phyloP scores from a whole-genome alignment of 2,329 filamentous ascomycete genomes.

The Hymenoscyphus repandus region DNA sequence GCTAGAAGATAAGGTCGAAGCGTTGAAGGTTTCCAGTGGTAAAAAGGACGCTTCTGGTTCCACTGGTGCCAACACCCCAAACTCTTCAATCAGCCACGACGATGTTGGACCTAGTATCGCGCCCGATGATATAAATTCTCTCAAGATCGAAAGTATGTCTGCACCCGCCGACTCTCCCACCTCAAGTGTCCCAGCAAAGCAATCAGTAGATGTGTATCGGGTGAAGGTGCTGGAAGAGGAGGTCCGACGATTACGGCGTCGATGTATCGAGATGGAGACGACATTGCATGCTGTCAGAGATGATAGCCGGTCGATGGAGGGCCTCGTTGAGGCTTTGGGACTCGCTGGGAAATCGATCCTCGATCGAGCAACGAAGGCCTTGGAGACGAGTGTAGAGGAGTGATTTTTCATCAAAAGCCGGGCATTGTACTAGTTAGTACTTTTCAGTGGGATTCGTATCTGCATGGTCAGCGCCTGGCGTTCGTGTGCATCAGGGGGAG shows the following conservation, averaged over 20 bases:
- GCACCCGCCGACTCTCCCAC: conserved; percentile 1
- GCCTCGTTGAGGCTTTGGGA: conserved; percentile 20
- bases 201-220: conserved; percentile 8
- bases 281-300: conserved; percentile 22
- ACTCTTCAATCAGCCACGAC: conserved; percentile 1
- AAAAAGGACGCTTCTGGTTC: not conserved
- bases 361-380: conserved; percentile 16
- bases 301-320: conserved; percentile 26
- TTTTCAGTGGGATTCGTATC: not conserved
- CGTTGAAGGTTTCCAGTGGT: conserved; percentile 11
- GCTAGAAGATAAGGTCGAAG: conserved; percentile 27
- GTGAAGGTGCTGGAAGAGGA: conserved; percentile 22
- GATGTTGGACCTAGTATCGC: not conserved
- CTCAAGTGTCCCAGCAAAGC: not conserved
- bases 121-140: not conserved
- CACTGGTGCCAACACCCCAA: not conserved
- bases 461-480: not conserved
- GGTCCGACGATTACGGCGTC: conserved; percentile 21
- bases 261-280: conserved; percentile 24
- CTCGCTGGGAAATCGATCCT: conserved; percentile 18
- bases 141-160: conserved; percentile 14
- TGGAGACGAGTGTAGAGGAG: conserved; percentile 5
- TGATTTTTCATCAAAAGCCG: not conserved
- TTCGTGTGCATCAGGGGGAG: not conserved
- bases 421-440: not conserved